Evolutionary conservation across 805 yeast genomes (phyloP), one percentile per base, ranked within the genome.

Genomic region (Monosporozyma unispora): DNA sequence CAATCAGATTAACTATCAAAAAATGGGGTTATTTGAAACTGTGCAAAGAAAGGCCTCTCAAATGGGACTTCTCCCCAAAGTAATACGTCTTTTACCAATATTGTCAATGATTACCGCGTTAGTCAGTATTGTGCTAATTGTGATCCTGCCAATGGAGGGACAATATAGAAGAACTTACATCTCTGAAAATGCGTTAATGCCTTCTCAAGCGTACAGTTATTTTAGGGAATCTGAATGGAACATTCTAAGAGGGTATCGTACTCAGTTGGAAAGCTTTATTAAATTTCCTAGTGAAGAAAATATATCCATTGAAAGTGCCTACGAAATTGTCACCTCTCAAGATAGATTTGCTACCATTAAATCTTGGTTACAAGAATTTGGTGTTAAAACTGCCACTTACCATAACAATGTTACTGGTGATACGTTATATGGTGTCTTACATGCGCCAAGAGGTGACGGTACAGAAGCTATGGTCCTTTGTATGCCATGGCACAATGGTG

Each of bases 221-320:
- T 93, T 87, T 64, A 75, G 97, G 49, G 98, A 91, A 61, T 80
- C 88, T 39, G 98, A 93, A 63, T 93, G 98, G 97, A 87, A 90
- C 59, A 72, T 85, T 49, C 78, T 88, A 29, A 73, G 98, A 50
- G 99, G 96, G 0, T 88, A 82, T 61, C 75, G 96, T 52, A 47
- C 63, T 50, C 59, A 69, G 67, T 57, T 79, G 63, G 67, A 73
- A 54, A 43, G 38, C 14, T 38, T 38, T 21, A 38, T 38, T 8
- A 54, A 51, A 31, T 61, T 76, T 37, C 56, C 59, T 2, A 55
- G 60, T 16, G 53, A 44, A 28, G 39, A 45, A 29, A 56, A 31
- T 53, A 57, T 54, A 19, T 10, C 27, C 14, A 38, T 21, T 12
- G 42, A 38, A 38, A 8, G 28, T 11, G 42, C 42, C 4, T 21